These are phyloP conservation scores for Yarrowia deformans DNA, from an alignment of 805 yeast species.

Conservation along the genomic window DNA sequence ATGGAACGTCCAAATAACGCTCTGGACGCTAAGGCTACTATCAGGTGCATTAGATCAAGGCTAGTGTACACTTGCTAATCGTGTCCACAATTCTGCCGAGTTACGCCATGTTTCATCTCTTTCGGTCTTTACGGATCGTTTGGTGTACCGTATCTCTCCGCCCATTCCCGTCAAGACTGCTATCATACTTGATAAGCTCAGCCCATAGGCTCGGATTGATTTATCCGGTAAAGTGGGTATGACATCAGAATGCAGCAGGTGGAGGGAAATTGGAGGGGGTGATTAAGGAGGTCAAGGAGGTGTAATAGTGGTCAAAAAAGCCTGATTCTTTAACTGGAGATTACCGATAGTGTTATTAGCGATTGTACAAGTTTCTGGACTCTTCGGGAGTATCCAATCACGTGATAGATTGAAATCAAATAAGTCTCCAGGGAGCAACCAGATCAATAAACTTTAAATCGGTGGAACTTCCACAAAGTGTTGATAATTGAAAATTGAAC, in stretches of 20 bases:
- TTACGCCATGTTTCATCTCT: not conserved
- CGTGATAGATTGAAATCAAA: not conserved
- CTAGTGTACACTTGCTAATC: too few relatives aligned
- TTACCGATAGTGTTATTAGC: not conserved
- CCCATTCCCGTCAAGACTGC: not conserved
- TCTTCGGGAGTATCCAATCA: not conserved
- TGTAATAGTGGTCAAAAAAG: not conserved
- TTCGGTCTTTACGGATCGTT: not conserved
- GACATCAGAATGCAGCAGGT: not conserved
- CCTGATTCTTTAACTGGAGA: not conserved
- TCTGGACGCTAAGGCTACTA: not conserved
- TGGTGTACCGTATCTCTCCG: not conserved
- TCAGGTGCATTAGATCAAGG: not conserved
- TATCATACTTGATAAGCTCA: constrained; percentile 1
- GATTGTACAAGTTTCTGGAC: not conserved
- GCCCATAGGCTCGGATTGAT: not conserved
- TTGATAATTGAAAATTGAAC: too few relatives aligned
- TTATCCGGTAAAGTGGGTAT: not conserved
- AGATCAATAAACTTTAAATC: too few relatives aligned
- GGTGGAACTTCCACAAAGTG: too few relatives aligned
- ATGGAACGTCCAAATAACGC: too few relatives aligned
- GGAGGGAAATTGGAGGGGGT: not conserved
- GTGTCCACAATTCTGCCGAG: not conserved
- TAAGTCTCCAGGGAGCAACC: too few relatives aligned
- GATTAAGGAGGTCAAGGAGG: too few relatives aligned